These are phyloP conservation scores for Exophiala dermatitidis DNA, from an alignment of 2,329 filamentous ascomycete species.

Conservation along the genomic window DNA sequence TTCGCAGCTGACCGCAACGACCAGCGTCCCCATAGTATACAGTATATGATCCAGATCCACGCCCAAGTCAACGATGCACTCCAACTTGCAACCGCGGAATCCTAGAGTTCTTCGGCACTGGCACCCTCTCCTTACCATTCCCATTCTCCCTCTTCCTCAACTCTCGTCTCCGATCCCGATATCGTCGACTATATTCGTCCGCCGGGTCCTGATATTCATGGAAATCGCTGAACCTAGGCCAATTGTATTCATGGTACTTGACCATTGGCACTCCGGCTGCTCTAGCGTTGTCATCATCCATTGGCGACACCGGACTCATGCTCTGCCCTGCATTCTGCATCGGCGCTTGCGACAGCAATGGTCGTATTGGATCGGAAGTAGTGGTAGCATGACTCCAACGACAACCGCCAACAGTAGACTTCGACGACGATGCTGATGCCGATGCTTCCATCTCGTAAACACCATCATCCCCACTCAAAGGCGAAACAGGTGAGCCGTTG, in stretches of 20 bases:
- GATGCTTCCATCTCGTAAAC: constrained; percentile 1
- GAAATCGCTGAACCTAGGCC: constrained; percentile 16
- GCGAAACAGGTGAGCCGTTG: background rate
- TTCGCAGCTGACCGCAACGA: too few species aligned
- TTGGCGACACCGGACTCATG: constrained; percentile 5
- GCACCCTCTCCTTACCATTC: background rate
- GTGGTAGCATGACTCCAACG: background rate
- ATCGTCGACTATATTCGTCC: constrained; percentile 13
- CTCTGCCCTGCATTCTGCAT: background rate
- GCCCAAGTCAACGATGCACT: too few species aligned
- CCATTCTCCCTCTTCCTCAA: background rate
- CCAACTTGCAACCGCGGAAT: too few species aligned
- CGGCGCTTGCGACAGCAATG: background rate
- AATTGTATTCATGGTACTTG: constrained; percentile 13
- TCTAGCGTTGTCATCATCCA: background rate
- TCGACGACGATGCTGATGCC: background rate
- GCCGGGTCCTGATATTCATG: constrained; percentile 14
- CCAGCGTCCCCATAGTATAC: too few species aligned
- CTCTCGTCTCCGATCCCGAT: constrained; percentile 14
- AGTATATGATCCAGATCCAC: too few species aligned
- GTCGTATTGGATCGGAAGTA: background rate
- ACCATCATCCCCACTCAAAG: background rate
- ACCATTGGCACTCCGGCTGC: background rate
- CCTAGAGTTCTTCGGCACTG: too few species aligned
- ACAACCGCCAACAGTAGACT: background rate